These are phyloP conservation scores for Nitzschia palea DNA, from an alignment of 108 stramenopile species.

Conservation along the genomic window DNA sequence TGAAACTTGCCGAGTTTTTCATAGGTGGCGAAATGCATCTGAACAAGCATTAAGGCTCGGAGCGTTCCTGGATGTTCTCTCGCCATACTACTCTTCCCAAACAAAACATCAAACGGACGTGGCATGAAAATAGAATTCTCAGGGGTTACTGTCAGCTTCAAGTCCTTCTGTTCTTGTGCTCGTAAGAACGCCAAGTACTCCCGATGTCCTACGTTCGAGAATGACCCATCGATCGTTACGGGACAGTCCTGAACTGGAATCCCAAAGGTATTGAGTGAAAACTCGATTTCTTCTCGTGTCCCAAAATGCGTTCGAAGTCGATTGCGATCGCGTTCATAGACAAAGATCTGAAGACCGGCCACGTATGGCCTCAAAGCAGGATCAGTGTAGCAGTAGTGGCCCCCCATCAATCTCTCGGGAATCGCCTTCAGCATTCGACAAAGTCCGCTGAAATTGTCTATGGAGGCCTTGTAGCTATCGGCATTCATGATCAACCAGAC, in stretches of 20 bases:
- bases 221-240: background rate
- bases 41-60: constrained; percentile 7
- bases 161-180: background rate
- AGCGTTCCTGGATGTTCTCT: constrained; percentile 24
- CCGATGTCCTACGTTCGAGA: background rate
- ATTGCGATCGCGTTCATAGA: background rate
- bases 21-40: constrained; percentile 25
- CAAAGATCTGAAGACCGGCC: constrained; percentile 8
- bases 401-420: background rate
- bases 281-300: constrained; percentile 6
- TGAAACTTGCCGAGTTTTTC: constrained; percentile 26
- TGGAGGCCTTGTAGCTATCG: constrained; percentile 7
- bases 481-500: constrained; percentile 13
- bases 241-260: constrained; percentile 12
- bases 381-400: constrained; percentile 27
- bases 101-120: constrained; percentile 31
- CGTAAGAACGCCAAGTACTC: constrained; percentile 8
- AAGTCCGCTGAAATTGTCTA: background rate
- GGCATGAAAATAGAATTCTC: constrained; percentile 10
- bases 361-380: constrained; percentile 2
- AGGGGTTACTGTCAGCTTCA: background rate
- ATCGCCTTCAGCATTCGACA: background rate
- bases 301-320: constrained; percentile 14
- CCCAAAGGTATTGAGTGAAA: constrained; percentile 28
- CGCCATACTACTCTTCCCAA: constrained; percentile 19